Evolutionary conservation across 2,329 filamentous ascomycete species (phyloP), one percentile per base, ranked within the genome.

Genomic region (Cercospora berteroae): DNA sequence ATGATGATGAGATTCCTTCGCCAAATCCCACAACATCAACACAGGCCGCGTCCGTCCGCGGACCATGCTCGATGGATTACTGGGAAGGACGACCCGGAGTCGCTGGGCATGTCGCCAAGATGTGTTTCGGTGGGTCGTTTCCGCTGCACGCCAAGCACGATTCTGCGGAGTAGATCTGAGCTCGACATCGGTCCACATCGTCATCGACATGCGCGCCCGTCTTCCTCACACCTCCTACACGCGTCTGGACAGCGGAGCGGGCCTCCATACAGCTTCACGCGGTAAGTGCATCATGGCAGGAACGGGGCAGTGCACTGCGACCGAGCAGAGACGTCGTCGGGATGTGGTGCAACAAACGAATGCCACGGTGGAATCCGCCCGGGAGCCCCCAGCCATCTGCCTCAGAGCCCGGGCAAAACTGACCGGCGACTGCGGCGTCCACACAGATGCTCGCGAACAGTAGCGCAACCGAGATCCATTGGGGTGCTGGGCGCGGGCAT

Each of bases 31-130:
- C 16, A n/a, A 57, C 27, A 25, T 48, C 59, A 25, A 13, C 59
- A 48, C 23, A 66, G 50, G 58, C 50, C 64, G 64, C 64, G 50
- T 66, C 64, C 58, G 64, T 61, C 58, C 64, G 64, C 64, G 64
- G 64, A 42, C 64, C 20, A 18, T 25, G 48, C 33, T 20, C 18
- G 55, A 20, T 33, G 58, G 5, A 50, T 31, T 63, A 42, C 52
- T 50, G 36, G 60, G 52, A 67, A 39, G 25, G 20, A 60, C 27
- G 48, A 61, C 16, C 58, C 58, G 42, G 42, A 65, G 27, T 61
- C 31, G 63, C 64, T 66, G 29, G 42, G 52, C 55, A 55, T 39
- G 39, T 33, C 33, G 61, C 61, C 61, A 64, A 64, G 56, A 18
- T 29, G 56, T 50, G 52, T 55, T 67, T 63, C 60, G 39, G 60